A percentile compares a stretch with the other conserved stretches of the same genome.
phyloP scores from a whole-genome alignment of 345 rosid species.

The Syzygium aromaticum region DNA sequence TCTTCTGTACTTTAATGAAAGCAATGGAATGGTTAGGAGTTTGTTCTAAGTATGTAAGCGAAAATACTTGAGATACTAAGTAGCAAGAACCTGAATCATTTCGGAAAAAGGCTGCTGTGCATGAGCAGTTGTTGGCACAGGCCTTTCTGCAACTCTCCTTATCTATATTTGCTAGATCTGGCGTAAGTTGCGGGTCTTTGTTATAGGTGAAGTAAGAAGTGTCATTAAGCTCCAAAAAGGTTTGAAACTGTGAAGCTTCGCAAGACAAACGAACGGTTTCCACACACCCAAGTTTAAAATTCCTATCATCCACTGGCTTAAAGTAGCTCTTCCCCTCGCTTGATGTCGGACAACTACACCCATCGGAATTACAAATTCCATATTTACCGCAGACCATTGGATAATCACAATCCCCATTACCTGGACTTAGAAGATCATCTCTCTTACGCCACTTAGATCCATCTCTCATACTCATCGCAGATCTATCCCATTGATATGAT shows the following conservation, averaged over 20 bases:
- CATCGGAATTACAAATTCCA: neutral
- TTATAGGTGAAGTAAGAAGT: neutral
- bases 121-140: constrained; percentile 14
- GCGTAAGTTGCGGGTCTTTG: neutral
- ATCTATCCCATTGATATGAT: constrained; percentile 2
- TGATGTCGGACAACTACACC: neutral
- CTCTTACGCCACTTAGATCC: neutral
- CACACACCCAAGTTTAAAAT: neutral
- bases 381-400: neutral
- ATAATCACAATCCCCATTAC: neutral
- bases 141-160: constrained; percentile 1
- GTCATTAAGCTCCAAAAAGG: neutral
- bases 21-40: neutral
- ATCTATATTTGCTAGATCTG: neutral
- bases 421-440: neutral
- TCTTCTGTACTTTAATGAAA: constrained; percentile 2
- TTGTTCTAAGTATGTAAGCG: neutral
- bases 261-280: neutral
- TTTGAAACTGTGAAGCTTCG: neutral
- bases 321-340: neutral
- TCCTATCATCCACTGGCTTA: neutral
- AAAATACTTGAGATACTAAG: constrained; percentile 1
- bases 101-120: constrained; percentile 6
- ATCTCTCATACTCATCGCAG: no score
- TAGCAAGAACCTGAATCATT: constrained; percentile 7